Conservation (phyloP, 2,329 filamentous ascomycete genomes). For the Huntiella decipiens region DNA sequence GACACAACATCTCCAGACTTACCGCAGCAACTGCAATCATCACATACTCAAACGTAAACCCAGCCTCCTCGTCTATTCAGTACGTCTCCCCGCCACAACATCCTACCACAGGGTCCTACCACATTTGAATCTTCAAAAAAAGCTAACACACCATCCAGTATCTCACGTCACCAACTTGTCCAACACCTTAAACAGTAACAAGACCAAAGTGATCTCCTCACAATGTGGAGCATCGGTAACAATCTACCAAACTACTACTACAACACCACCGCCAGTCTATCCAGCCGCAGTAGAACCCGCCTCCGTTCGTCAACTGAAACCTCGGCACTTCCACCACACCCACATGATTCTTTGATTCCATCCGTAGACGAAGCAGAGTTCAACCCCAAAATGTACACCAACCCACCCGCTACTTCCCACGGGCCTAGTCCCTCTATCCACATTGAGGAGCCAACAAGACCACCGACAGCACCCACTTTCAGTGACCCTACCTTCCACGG, state of each 20-base stretch:
- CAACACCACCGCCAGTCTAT: conserved; percentile 2
- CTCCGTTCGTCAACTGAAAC: conserved; percentile 7
- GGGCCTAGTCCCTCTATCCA: neutral
- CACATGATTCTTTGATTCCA: conserved; percentile 6
- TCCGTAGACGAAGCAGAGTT: conserved; percentile 4
- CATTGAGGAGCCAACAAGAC: neutral
- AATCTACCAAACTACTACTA: conserved; percentile 9
- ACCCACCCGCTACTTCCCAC: neutral
- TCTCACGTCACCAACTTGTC: neutral
- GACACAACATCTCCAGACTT: neutral
- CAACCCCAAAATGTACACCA: neutral
- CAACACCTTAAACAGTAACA: neutral
- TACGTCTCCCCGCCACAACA: no score
- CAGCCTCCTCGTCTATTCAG: no score
- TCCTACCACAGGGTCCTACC: no score
- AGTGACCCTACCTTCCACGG: conserved; percentile 1
- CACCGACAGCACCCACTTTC: conserved; percentile 7
- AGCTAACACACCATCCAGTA: no score
- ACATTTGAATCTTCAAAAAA: no score
- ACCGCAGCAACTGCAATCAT: no score
- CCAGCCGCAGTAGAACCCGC: conserved; percentile 8
- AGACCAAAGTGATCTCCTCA: neutral
- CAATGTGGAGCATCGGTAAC: conserved; percentile 10
- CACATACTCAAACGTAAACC: no score
- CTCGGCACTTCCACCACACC: neutral